A percentile compares a stretch with the other conserved stretches of the same genome.
Evolutionary conservation across 2,329 filamentous ascomycete species (phyloP).

Genomic region (Thielaviopsis euricoi): DNA sequence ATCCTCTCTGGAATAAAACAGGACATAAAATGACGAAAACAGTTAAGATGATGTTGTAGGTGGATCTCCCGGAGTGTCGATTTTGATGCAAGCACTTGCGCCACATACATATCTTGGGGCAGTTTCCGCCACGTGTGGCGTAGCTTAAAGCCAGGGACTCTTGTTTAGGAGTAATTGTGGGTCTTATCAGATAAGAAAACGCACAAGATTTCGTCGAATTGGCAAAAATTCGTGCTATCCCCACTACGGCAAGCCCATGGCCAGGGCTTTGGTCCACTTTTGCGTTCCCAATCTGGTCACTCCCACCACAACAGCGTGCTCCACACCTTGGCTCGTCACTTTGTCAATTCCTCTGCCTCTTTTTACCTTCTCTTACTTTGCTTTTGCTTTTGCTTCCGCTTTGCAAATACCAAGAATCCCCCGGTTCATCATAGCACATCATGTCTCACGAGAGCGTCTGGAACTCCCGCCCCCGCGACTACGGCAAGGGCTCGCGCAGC

Average conservation of each 20-base stretch:
- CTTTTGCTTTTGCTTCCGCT: slow-evolving; percentile 7
- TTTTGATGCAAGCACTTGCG: neutral
- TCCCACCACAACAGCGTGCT: slow-evolving; percentile 6
- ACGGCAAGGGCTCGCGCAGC: slow-evolving; percentile 87
- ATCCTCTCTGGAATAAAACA: too few relatives aligned
- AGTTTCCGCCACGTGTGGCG: neutral
- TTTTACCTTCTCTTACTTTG: slow-evolving; percentile 12
- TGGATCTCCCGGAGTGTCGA: too few relatives aligned
- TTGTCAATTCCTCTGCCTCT: slow-evolving; percentile 2
- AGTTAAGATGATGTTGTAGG: neutral
- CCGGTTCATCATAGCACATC: slow-evolving; percentile 24
- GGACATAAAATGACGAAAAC: neutral
- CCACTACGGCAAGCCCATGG: slow-evolving; percentile 4
- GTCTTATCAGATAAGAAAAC: slow-evolving; percentile 7
- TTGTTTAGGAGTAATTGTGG: neutral
- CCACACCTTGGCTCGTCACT: slow-evolving; percentile 4
- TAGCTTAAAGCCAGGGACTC: neutral
- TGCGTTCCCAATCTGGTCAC: slow-evolving; percentile 7
- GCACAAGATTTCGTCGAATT: slow-evolving; percentile 6
- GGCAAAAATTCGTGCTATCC: slow-evolving; percentile 4
- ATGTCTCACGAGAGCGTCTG: slow-evolving; percentile 86
- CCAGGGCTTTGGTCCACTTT: slow-evolving; percentile 11
- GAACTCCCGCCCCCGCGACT: slow-evolving; percentile 94
- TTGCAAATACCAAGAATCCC: slow-evolving; percentile 11
- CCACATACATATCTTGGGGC: neutral